phyloP scores from a whole-genome alignment of 1,284 basidiomycete species.

The Cerioporus squamosus region DNA sequence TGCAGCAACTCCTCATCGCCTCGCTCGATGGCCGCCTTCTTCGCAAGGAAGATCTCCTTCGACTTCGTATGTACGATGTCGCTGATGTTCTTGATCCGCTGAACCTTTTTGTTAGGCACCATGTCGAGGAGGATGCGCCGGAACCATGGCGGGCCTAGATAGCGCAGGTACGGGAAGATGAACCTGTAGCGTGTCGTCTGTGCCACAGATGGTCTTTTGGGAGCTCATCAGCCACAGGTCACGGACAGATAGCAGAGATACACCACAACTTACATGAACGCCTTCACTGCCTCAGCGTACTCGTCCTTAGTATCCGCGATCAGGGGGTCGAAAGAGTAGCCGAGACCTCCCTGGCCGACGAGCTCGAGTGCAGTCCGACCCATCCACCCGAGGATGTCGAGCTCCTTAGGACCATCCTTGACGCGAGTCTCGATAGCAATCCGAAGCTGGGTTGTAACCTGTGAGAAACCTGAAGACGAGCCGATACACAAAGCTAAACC shows the following conservation, averaged over 20 bases:
- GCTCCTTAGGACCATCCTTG: slow-evolving; percentile 14
- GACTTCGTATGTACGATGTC: slow-evolving; percentile 21
- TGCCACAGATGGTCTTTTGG: no score
- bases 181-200: background rate
- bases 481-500: background rate
- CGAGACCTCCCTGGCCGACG: slow-evolving; percentile 39
- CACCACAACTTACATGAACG: slow-evolving; percentile 27
- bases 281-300: slow-evolving; percentile 34
- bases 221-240: background rate
- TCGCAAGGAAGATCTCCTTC: slow-evolving; percentile 21
- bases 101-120: slow-evolving; percentile 21
- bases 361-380: slow-evolving; percentile 39
- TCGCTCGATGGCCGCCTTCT: slow-evolving; percentile 23
- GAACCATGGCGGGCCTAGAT: slow-evolving; percentile 19
- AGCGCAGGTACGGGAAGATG: slow-evolving; percentile 7
- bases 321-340: slow-evolving; percentile 39
- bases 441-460: no score
- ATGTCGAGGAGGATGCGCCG: slow-evolving; percentile 18
- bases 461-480: background rate
- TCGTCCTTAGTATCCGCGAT: slow-evolving; percentile 23
- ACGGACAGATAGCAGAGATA: background rate
- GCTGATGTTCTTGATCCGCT: slow-evolving; percentile 12
- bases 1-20: slow-evolving; percentile 29
- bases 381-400: slow-evolving; percentile 39
- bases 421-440: no score